A percentile compares a stretch with the other conserved stretches of the same genome.
Evolutionary conservation across 768 basidiomycete species (phyloP).

Genomic region (Psilocybe subaeruginosa): DNA sequence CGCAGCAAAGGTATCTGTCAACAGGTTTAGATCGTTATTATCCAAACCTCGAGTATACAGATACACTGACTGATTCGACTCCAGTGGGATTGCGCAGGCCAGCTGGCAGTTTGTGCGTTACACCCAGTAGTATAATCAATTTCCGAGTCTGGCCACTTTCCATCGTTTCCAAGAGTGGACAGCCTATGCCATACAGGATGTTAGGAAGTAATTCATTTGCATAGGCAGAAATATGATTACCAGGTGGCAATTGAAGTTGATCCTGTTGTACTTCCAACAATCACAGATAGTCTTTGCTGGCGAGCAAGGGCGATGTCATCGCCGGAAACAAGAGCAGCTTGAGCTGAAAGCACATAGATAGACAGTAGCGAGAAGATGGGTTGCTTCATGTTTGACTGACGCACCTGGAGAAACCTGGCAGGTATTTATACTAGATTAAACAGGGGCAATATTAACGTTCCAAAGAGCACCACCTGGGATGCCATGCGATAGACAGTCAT

Average conservation of each 20-base stretch:
- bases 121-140: constrained; percentile 67
- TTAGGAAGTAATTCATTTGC: background rate
- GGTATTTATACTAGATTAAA: background rate
- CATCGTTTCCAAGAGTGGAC: constrained; percentile 44
- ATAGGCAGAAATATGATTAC: constrained; percentile 16
- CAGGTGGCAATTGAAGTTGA: constrained; percentile 40
- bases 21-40: background rate
- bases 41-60: background rate
- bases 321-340: constrained; percentile 1
- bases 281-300: constrained; percentile 39
- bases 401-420: background rate
- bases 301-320: constrained; percentile 38
- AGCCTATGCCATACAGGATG: constrained; percentile 36
- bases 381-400: constrained; percentile 3
- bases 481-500: background rate
- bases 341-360: background rate
- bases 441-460: background rate
- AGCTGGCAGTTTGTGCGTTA: constrained; percentile 60
- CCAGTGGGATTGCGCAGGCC: constrained; percentile 68
- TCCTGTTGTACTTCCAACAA: constrained; percentile 42
- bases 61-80: constrained; percentile 44
- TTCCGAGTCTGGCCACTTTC: constrained; percentile 54
- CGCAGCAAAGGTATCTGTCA: constrained; percentile 48
- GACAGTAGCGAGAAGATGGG: background rate
- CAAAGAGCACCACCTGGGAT: background rate